These are phyloP conservation scores for Bretschneidera sinensis DNA, from an alignment of 345 rosid genomes.

Conservation along the genomic window DNA sequence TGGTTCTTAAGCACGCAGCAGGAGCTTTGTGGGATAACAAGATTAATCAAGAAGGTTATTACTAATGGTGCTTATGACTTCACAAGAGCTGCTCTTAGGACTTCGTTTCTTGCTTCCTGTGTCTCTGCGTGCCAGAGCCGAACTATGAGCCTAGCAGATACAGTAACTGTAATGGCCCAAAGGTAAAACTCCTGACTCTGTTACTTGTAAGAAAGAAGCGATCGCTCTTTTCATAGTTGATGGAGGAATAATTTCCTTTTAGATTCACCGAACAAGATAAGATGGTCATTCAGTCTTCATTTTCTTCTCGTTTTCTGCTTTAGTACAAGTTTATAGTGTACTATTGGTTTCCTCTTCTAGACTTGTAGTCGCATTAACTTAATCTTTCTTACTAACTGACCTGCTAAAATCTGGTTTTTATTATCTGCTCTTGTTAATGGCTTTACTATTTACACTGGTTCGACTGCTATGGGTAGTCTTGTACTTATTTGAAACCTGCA, in stretches of 20 bases:
- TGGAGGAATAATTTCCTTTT: too few relatives aligned
- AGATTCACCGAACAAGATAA: too few relatives aligned
- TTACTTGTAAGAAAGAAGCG: background rate
- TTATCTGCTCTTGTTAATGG: background rate
- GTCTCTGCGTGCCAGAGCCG: slow-evolving; percentile 91
- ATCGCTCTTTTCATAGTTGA: too few relatives aligned
- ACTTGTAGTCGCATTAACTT: background rate
- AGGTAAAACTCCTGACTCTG: slow-evolving; percentile 41
- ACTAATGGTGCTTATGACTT: slow-evolving; percentile 89
- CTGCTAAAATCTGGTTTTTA: too few relatives aligned
- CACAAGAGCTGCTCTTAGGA: slow-evolving; percentile 92
- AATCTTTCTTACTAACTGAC: background rate
- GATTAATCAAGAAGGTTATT: slow-evolving; percentile 64
- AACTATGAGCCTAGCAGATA: slow-evolving; percentile 77
- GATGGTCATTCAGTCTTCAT: background rate
- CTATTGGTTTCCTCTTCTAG: background rate
- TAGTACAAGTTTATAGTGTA: background rate
- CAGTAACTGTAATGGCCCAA: slow-evolving; percentile 88
- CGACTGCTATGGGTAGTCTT: background rate
- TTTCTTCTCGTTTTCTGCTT: background rate
- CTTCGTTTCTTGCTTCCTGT: slow-evolving; percentile 95
- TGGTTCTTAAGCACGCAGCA: slow-evolving; percentile 82
- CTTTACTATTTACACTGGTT: background rate
- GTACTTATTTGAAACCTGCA: background rate
- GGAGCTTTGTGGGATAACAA: slow-evolving; percentile 64